Evolutionary conservation across 2,329 filamentous ascomycete species (phyloP).

Genomic region (Ophiostoma australiae): DNA sequence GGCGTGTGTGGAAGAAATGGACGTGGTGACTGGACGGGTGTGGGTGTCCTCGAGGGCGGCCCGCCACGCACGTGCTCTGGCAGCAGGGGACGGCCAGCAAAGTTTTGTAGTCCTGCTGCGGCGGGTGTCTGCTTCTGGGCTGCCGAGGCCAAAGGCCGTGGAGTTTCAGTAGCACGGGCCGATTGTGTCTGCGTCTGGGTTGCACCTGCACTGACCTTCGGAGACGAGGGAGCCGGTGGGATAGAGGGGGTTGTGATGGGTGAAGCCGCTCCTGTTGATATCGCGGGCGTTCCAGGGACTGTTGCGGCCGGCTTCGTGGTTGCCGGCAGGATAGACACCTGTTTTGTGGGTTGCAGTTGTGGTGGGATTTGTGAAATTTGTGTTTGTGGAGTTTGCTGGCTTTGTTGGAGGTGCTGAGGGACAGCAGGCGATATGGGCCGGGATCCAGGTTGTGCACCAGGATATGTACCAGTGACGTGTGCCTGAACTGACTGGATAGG

Average conservation of each 20-base stretch:
- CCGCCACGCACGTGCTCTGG: conserved; percentile 23
- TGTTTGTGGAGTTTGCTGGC: no score
- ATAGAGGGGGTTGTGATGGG: not conserved
- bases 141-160: conserved; percentile 16
- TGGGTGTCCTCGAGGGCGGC: conserved; percentile 21
- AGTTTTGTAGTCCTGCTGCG: not conserved
- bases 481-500: not conserved
- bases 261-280: not conserved
- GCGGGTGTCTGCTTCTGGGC: conserved; percentile 18
- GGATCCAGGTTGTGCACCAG: conserved; percentile 11
- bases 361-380: not conserved
- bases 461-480: not conserved
- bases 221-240: not conserved
- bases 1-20: conserved; percentile 23
- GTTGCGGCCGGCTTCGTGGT: not conserved
- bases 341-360: not conserved
- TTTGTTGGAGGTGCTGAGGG: conserved; percentile 2
- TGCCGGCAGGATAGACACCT: not conserved
- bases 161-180: conserved; percentile 1
- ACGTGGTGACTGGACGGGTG: conserved; percentile 23
- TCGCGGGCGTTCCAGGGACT: not conserved
- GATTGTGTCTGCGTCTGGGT: not conserved
- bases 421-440: conserved; percentile 15
- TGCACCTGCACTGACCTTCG: not conserved
- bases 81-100: conserved; percentile 16